Evolutionary conservation across 495 filamentous ascomycete species (phyloP).

Genomic region (Hypoxylon intermedium): DNA sequence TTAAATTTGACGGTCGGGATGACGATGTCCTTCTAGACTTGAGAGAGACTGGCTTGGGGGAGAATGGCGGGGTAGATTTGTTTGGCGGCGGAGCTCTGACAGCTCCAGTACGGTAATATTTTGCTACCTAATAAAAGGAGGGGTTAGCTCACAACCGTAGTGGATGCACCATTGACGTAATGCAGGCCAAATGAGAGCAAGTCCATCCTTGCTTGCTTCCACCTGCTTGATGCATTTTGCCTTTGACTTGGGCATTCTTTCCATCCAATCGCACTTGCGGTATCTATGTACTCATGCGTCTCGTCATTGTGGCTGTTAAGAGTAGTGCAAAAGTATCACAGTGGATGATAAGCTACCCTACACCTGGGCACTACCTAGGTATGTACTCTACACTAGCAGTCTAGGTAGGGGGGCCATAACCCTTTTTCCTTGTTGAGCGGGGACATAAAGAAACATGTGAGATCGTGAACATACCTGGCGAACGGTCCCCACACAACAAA

Average conservation of each 20-base stretch:
- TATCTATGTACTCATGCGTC: conserved; percentile 9
- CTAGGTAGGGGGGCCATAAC: too few species aligned
- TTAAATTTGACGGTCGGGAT: conserved; percentile 27
- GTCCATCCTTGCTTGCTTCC: conserved; percentile 22
- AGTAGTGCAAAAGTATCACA: too few species aligned
- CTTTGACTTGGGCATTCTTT: conserved; percentile 15
- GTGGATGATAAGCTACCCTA: too few species aligned
- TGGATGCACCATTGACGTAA: conserved; percentile 44
- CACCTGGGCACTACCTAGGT: too few species aligned
- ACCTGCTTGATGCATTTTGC: conserved; percentile 14
- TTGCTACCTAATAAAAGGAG: conserved; percentile 22
- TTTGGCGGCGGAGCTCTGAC: conserved; percentile 31
- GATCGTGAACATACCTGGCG: conserved; percentile 31
- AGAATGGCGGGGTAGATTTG: conserved; percentile 37
- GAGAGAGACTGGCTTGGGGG: conserved; percentile 3
- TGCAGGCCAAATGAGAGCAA: conserved; percentile 33
- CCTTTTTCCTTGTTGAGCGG: too few species aligned
- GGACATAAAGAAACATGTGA: conserved; percentile 22
- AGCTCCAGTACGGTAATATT: conserved; percentile 21
- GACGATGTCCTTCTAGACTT: conserved; percentile 25
- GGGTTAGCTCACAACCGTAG: conserved; percentile 33
- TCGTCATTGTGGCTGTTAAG: too few species aligned
- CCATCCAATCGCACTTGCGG: conserved; percentile 7
- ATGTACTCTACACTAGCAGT: too few species aligned
- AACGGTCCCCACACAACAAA: conserved; percentile 8